Conservation (phyloP, 1,139 yeast species). For the Hemisphaericaspora subhashii region DNA sequence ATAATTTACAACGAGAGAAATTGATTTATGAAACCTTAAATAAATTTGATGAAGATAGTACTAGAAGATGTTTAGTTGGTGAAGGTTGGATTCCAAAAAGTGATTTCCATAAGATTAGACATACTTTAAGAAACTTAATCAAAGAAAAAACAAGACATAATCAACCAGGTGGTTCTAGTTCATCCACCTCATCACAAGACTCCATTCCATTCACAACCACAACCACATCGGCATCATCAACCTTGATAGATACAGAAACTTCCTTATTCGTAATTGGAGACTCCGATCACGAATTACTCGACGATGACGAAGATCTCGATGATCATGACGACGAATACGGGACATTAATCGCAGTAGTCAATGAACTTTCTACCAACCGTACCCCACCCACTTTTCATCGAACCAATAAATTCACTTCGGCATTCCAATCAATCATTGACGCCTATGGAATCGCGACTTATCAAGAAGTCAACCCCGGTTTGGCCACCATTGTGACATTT, state of each 20-base stretch:
- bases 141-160: constrained; percentile 24
- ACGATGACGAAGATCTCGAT: constrained; percentile 14
- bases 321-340: constrained; percentile 28
- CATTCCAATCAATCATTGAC: constrained; percentile 91
- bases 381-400: constrained; percentile 93
- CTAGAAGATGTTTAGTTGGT: constrained; percentile 87
- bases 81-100: constrained; percentile 89
- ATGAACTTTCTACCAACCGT: constrained; percentile 74
- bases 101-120: constrained; percentile 28
- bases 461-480: constrained; percentile 94
- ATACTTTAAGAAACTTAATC: constrained; percentile 26
- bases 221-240: constrained; percentile 8
- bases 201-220: constrained; percentile 6
- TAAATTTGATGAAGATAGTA: constrained; percentile 78
- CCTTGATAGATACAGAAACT: constrained; percentile 15
- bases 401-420: constrained; percentile 87
- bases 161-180: constrained; percentile 11
- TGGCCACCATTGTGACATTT: constrained; percentile 91
- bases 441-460: constrained; percentile 94
- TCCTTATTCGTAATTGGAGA: constrained; percentile 59
- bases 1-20: constrained; percentile 65
- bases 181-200: constrained; percentile 13
- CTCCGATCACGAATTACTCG: constrained; percentile 17
- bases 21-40: constrained; percentile 75
- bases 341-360: constrained; percentile 58